Evolutionary conservation across 805 yeast species (phyloP), one percentile per base, ranked within the genome.

Genomic region (Hanseniaspora lindneri): DNA sequence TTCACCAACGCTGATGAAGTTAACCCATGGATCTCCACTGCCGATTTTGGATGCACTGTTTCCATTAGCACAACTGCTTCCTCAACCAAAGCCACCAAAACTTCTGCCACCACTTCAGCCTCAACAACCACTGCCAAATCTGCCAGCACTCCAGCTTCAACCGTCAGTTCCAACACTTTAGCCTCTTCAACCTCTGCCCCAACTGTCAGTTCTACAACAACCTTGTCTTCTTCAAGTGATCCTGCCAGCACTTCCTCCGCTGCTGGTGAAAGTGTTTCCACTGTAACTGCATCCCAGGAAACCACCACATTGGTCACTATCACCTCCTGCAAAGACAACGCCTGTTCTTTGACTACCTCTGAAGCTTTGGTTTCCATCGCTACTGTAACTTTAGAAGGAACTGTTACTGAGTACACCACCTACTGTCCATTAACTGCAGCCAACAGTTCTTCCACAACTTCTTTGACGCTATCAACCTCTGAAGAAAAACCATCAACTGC

Each of bases 391-490:
- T 53, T 55, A 20, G 51, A 56, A 54, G 66, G 65, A 51, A 60
- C 60, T 46, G 63, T 65, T 49, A 62, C 67, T 47, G 58, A 58
- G 52, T 63, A 59, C 63, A 65, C 68, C 54, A 65, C 69, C 28
- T 56, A 60, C 59, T 58, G 60, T 32, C 60, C 62, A 56, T 16
- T 53, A 14, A 60, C 60, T 47, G 63, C 63, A 61, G 20, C 16
- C 17, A 67, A 43, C 56, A 55, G 16, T 27, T 11, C 17, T 23
- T 30, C 39, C 58, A 92, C 97, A 51, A 92, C 39, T 20, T 36
- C 41, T 36, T 21, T 10, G n/a, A 14, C 41, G 10, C 20, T 14
- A 8, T 4, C 37, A 3, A 28, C 35, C 34, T 13, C 36, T 35
- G 37, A 32, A 23, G 29, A 4, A 8, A 17, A 25, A 27, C 8